These are phyloP conservation scores for Fusarium sp. DNA, from an alignment of 2,329 filamentous ascomycete genomes.

Conservation along the genomic window DNA sequence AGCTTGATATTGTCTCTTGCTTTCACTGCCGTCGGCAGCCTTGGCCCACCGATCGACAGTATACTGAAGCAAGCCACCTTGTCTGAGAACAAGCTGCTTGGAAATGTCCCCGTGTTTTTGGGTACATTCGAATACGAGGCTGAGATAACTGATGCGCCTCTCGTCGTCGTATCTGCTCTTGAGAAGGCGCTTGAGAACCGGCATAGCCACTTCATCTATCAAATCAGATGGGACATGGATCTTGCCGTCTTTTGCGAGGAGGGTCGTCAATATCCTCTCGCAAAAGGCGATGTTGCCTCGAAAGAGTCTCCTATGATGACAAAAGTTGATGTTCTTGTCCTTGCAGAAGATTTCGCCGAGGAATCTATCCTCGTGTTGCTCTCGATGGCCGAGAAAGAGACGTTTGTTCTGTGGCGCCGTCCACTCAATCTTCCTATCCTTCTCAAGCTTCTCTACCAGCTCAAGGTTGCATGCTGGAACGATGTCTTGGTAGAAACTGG, in stretches of 20 bases:
- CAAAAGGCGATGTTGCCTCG: conserved; percentile 26
- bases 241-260: conserved; percentile 10
- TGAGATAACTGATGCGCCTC: conserved; percentile 22
- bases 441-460: conserved; percentile 33
- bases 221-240: conserved; percentile 29
- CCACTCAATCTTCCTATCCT: conserved; percentile 17
- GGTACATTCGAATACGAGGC: conserved; percentile 18
- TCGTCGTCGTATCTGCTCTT: conserved; percentile 17
- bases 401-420: conserved; percentile 14
- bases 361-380: conserved; percentile 25
- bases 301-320: conserved; percentile 12
- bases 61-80: conserved; percentile 14
- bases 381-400: conserved; percentile 26
- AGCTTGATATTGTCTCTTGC: not conserved
- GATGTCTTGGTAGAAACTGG: conserved; percentile 36
- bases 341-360: conserved; percentile 25
- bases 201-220: conserved; percentile 27
- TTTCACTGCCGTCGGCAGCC: not conserved
- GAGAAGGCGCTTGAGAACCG: conserved; percentile 32
- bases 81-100: not conserved
- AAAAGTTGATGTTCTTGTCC: not conserved
- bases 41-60: conserved; percentile 21
- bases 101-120: not conserved
- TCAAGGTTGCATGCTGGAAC: conserved; percentile 35
- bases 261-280: conserved; percentile 13